A percentile compares a stretch with the other conserved stretches of the same genome.
These are phyloP conservation scores for Paecilomyces dactylethromorphus DNA, from an alignment of 2,329 filamentous ascomycete species.

Conservation along the genomic window DNA sequence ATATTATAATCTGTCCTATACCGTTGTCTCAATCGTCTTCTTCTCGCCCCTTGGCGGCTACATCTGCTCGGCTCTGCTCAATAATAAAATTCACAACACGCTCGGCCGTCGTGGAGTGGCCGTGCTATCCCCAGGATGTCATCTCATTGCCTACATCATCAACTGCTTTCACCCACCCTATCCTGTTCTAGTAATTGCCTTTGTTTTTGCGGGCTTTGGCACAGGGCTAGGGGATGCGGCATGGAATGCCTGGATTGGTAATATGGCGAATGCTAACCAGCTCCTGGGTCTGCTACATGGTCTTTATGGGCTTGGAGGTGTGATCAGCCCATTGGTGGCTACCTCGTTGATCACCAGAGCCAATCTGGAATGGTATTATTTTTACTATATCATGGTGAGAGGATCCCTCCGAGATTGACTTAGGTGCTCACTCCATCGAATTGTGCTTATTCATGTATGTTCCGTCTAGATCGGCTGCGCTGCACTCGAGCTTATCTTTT, in stretches of 20 bases:
- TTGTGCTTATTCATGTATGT: neutral
- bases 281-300: constrained; percentile 67
- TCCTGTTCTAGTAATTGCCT: constrained; percentile 26
- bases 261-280: constrained; percentile 66
- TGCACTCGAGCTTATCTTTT: constrained; percentile 8
- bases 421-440: no score
- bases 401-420: no score
- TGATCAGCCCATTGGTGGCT: constrained; percentile 59
- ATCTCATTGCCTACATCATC: constrained; percentile 22
- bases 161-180: constrained; percentile 28
- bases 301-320: constrained; percentile 59
- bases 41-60: constrained; percentile 45
- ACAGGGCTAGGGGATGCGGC: constrained; percentile 42
- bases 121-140: constrained; percentile 44
- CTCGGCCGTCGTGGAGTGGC: constrained; percentile 67
- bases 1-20: constrained; percentile 35
- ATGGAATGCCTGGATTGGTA: constrained; percentile 59
- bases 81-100: constrained; percentile 36
- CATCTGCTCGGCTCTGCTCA: constrained; percentile 38
- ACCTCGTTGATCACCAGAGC: constrained; percentile 61
- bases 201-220: constrained; percentile 29
- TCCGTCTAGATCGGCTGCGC: constrained; percentile 11
- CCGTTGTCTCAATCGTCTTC: constrained; percentile 44
- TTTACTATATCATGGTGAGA: constrained; percentile 15
- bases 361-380: constrained; percentile 19